A percentile compares a stretch with the other conserved stretches of the same genome.
phyloP scores from a whole-genome alignment of 257 asterid species.

The Capsicum baccatum region DNA sequence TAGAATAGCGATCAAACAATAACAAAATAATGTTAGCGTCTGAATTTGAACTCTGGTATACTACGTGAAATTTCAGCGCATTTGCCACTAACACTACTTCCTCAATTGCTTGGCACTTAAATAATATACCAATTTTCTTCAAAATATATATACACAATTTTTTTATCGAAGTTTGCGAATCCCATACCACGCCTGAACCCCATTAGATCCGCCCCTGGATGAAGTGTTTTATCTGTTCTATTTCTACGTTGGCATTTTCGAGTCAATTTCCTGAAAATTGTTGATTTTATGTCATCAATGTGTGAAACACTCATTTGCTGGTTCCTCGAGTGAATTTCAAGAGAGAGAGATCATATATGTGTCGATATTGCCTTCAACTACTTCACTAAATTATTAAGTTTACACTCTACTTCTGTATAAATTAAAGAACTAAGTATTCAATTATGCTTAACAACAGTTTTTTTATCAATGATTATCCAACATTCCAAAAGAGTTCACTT shows the following conservation, averaged over 20 bases:
- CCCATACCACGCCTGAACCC: too few species aligned
- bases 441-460: neutral
- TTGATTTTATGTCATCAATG: neutral
- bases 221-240: neutral
- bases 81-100: too few species aligned
- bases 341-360: neutral
- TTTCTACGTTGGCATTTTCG: neutral
- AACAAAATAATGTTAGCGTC: too few species aligned
- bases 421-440: neutral
- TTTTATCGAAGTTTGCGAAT: too few species aligned
- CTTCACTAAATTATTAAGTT: constrained; percentile 17
- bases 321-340: neutral
- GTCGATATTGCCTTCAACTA: neutral
- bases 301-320: neutral
- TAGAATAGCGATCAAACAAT: too few species aligned
- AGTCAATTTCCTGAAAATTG: neutral
- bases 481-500: constrained; percentile 12
- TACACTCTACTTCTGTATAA: neutral
- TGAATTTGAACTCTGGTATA: too few species aligned
- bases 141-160: too few species aligned
- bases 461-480: neutral
- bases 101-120: too few species aligned
- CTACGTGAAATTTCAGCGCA: too few species aligned
- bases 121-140: too few species aligned
- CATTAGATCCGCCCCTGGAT: neutral